Base-by-base conservation (phyloP, 2,329 filamentous ascomycete genomes). In the Botrytis deweyae region DNA sequence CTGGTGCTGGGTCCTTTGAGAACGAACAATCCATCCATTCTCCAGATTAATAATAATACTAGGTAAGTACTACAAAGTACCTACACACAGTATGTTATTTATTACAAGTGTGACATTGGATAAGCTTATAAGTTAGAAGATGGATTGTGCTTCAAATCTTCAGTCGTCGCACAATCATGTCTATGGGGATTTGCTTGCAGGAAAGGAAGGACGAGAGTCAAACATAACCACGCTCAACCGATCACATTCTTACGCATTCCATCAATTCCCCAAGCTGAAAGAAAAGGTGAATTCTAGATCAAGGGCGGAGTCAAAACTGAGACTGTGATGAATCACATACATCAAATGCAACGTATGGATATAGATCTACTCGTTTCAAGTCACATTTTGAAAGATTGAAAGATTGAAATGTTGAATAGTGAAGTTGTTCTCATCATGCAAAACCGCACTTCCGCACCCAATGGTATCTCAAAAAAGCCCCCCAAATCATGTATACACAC, bases 381-480 rank as follows among this genome's bases (percentile, higher is more conserved):
- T 36, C 69, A 40, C 20, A 22, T 36, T 42, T 58, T 3, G 36
- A 33, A 33, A 66, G 44, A 49, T 42, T 3, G 52, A 18, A 29
- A 29, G 9, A n/a, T 58, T 33, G 25, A n/a, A 33, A 33, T 4
- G 7, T 25, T 44, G 25, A 52, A 36, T 55, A 67, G 29, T 58
- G 62, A 72, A 58, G 49, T 67, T 44, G n/a, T 42, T 44, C 38
- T 44, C 36, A 44, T 52, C 4, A 46, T 59, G 46, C 40, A 44
- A 36, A 64, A 72, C 66, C 67, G 69, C 64, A 68, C 73, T 70
- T 72, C 29, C 18, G 66, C 66, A 72, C 55, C 62, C 73, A 73
- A 70, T 78, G 77, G 77, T 79, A 79, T 79, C 76, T 77, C 73
- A 72, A 74, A 76, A 77, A 73, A 66, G 70, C 66, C 74, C 25